Conservation (phyloP, 306 rosid genomes). For the Dryas alaskensis region DNA sequence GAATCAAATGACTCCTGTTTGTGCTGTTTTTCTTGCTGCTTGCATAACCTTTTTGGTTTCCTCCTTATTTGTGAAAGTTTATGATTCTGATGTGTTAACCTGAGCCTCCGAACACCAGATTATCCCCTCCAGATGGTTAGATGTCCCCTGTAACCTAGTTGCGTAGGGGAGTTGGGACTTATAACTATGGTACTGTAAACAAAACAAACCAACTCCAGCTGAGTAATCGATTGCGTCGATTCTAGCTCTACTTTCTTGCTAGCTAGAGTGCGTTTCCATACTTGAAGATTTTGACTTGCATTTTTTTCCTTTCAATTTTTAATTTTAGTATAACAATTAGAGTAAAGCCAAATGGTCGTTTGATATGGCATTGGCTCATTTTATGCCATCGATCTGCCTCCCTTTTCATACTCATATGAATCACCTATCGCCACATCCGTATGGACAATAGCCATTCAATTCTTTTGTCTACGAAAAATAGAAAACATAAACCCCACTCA, state of each 20-base stretch:
- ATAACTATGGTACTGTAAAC: neutral
- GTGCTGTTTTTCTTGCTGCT: slow-evolving; percentile 12
- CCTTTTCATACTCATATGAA: no score
- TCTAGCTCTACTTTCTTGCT: no score
- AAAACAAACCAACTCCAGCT: neutral
- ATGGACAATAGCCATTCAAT: neutral
- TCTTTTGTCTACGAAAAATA: neutral
- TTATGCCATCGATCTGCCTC: no score
- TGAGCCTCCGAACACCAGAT: neutral
- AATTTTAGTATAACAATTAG: no score
- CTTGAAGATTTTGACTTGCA: no score
- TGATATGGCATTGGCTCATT: no score
- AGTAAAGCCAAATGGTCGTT: no score
- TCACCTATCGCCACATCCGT: no score
- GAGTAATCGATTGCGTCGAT: neutral
- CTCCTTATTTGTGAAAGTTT: slow-evolving; percentile 1
- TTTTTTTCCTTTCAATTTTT: no score
- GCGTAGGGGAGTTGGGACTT: neutral
- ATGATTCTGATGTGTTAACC: slow-evolving; percentile 13
- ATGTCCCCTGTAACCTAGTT: neutral
- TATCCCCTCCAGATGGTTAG: neutral
- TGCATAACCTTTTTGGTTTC: neutral
- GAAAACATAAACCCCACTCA: neutral
- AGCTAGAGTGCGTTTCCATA: no score
- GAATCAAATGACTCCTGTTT: slow-evolving; percentile 24